Evolutionary conservation across 129 eudicot genomes (phyloP).

Genomic region (Centrapalus pauciflorus): DNA sequence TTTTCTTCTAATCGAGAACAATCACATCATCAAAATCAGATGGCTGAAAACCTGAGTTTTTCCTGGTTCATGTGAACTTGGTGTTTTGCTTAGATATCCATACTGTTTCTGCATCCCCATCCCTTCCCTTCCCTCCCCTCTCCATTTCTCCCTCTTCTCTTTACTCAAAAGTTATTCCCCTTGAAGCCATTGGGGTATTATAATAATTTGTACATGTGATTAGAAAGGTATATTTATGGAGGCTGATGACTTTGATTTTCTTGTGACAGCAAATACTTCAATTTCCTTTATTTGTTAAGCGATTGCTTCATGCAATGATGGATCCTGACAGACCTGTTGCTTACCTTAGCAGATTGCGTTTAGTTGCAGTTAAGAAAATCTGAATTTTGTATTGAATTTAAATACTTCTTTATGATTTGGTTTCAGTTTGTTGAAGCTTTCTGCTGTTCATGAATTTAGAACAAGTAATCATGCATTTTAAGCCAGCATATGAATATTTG

Average conservation of each 20-base stretch:
- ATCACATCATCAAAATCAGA: neutral
- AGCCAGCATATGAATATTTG: neutral
- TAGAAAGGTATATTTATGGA: neutral
- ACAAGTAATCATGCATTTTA: neutral
- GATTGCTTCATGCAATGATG: slow-evolving; percentile 53
- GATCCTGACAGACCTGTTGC: slow-evolving; percentile 62
- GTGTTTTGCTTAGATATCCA: neutral
- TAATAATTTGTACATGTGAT: neutral
- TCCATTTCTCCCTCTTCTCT: no score
- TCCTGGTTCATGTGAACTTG: neutral
- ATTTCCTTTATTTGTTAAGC: slow-evolving; percentile 48
- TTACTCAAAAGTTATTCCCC: neutral
- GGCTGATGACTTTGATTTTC: slow-evolving; percentile 16
- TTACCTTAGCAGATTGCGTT: slow-evolving; percentile 50
- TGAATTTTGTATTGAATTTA: neutral
- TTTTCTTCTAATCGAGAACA: neutral
- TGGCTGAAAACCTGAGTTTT: neutral
- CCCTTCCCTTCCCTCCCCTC: neutral
- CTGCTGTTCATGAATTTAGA: neutral
- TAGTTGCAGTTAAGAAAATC: slow-evolving; percentile 51
- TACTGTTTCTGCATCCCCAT: neutral
- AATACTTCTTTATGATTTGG: neutral
- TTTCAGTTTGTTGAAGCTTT: neutral
- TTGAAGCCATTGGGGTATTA: neutral
- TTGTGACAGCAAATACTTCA: slow-evolving; percentile 48